Conservation (phyloP, 1,284 basidiomycete genomes). For the Phenoliferia sp. region DNA sequence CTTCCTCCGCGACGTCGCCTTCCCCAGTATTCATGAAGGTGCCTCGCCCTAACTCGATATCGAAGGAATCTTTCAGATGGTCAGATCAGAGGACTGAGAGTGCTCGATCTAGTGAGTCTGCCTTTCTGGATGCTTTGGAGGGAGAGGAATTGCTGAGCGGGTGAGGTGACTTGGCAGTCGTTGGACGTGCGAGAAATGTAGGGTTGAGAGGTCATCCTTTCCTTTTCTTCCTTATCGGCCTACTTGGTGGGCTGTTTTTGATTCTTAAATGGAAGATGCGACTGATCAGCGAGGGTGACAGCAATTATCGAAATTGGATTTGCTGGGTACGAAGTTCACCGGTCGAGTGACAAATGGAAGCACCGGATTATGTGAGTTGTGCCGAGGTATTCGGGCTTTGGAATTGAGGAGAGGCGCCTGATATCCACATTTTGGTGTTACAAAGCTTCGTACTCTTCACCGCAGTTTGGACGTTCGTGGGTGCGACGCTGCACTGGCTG, state of each 20-base stretch:
- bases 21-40: too few species aligned
- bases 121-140: too few species aligned
- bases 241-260: background rate
- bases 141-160: too few species aligned
- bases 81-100: too few species aligned
- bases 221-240: background rate
- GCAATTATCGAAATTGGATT: background rate
- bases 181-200: background rate
- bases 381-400: background rate
- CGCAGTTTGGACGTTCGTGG: background rate
- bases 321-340: background rate
- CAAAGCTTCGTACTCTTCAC: constrained; percentile 9
- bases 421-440: background rate
- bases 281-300: background rate
- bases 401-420: background rate
- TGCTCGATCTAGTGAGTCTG: too few species aligned
- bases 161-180: background rate
- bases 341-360: background rate
- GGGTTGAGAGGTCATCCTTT: background rate
- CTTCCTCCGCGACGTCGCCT: too few species aligned
- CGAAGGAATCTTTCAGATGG: too few species aligned
- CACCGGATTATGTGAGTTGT: background rate
- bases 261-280: background rate
- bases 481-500: background rate
- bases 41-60: too few species aligned